Base-by-base conservation (phyloP, 306 rosid species). In the Dalbergia cultrata region DNA sequence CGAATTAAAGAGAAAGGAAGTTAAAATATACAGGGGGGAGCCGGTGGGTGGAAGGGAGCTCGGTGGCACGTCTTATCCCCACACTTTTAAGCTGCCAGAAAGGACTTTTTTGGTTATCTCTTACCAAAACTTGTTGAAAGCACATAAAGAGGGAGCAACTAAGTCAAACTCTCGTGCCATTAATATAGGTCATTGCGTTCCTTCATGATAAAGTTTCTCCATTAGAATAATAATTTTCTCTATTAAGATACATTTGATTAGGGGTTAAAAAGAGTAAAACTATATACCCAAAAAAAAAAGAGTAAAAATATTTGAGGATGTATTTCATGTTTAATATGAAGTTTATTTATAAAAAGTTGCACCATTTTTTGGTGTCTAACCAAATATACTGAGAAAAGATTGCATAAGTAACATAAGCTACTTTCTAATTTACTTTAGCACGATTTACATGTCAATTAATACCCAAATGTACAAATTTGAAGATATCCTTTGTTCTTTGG, bases 71-170 rank as follows among this genome's bases (percentile, higher is more conserved):
- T 60, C 14, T 11, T 3, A 11, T 35, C 56, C 6, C 43, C 59
- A 10, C 19, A 41, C 71, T 66, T 65, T 35, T 66, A 50, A 56
- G 75, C 10, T 66, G 76, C 75, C 76, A 67, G 10, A 74, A 17
- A 57, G 9, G 76, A 75, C 81, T 49, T 66, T 65, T 53, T 6
- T 6, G 53, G 49, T 52, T 41, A 9, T n/a, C 50, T 71, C 16
- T 79, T 17, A 21, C 14, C 14, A 50, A 4, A 9, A 62, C 50
- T 71, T 11, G 50, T 47, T 37, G 31, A 41, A 47, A 19, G 37
- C 7, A 1, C 8, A 0, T 18, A 4, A 12, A 2, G 52, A 14
- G 57, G 17, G 7, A 5, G 22, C 8, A 62, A 5, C 19, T 13
- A 5, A 31, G 60, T 60, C 60, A 54, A 60, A 74, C 49, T 44